Evolutionary conservation across 805 yeast genomes (phyloP), one percentile per base, ranked within the genome.

Genomic region (Candida boleticola): DNA sequence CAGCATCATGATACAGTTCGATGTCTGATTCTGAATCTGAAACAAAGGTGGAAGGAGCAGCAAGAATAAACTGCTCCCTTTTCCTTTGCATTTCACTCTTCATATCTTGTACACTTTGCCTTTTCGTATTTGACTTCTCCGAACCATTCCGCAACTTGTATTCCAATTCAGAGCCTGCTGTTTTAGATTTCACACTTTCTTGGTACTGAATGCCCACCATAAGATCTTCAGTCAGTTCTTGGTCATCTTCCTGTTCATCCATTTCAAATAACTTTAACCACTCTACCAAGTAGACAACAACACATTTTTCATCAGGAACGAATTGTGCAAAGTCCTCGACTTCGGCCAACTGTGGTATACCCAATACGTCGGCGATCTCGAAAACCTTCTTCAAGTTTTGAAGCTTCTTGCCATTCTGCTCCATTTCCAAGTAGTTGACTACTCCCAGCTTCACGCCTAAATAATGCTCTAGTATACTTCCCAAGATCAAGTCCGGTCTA

Each of bases 301-400:
- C 65, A 31, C 82, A 71, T 48, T 77, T 73, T 47, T 82, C 88
- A 47, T 82, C 87, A 0, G 84, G 84, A 19, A 63, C 66, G 11
- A 63, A 53, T 18, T 67, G 62, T 29, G 62, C 62, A 43, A 81
- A 68, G 57, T 80, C 85, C 27, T 77, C 81, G 1, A 68, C 72
- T 40, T 79, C 83, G 4, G 80, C 68, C 39, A 82, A 58, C 37
- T 63, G 68, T 1, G 80, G 77, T 22, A 82, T 76, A 1, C 75
- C 77, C 19, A 77, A 57, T 7, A 66, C 50, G 13, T 66, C 60
- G 0, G 82, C 81, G 22, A 66, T 55, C 2, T 53, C 50, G 22
- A 81, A 54, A 1, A 79, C 74, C 17, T 43, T 54, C 33, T 20
- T 58, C 61, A 49, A 64, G 47, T 53, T 71, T 56, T 27, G 58